phyloP scores from a whole-genome alignment of 1,284 basidiomycete species.

The Blastosporella zonata region DNA sequence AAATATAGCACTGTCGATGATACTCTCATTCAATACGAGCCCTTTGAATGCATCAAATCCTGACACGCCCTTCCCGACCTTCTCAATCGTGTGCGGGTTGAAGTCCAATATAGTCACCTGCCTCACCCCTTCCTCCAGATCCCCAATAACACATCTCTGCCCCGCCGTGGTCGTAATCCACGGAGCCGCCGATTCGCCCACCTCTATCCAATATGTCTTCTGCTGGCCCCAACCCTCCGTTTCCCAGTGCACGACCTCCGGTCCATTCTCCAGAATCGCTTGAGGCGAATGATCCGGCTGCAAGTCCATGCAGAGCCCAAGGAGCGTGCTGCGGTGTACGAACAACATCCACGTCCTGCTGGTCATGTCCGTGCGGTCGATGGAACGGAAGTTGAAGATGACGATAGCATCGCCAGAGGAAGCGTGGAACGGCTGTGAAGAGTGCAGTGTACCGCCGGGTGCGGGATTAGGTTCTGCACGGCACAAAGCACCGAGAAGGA shows the following conservation, averaged over 20 bases:
- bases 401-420: slow-evolving; percentile 35
- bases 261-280: neutral
- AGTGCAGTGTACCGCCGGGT: neutral
- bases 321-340: neutral
- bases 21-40: neutral
- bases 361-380: neutral
- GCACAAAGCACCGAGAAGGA: too few species aligned
- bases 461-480: slow-evolving; percentile 45
- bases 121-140: neutral
- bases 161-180: slow-evolving; percentile 7
- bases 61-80: neutral
- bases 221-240: neutral
- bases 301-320: neutral
- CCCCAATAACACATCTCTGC: slow-evolving; percentile 1
- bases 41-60: neutral
- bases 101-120: neutral
- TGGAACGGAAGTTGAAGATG: slow-evolving; percentile 32
- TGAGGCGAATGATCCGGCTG: neutral
- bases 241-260: neutral
- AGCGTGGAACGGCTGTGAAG: slow-evolving; percentile 29
- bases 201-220: neutral
- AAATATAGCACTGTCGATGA: neutral
- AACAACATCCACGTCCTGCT: neutral
- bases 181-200: neutral
- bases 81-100: neutral